phyloP scores from a whole-genome alignment of 306 rosid species.

The Ziziphus jujuba region DNA sequence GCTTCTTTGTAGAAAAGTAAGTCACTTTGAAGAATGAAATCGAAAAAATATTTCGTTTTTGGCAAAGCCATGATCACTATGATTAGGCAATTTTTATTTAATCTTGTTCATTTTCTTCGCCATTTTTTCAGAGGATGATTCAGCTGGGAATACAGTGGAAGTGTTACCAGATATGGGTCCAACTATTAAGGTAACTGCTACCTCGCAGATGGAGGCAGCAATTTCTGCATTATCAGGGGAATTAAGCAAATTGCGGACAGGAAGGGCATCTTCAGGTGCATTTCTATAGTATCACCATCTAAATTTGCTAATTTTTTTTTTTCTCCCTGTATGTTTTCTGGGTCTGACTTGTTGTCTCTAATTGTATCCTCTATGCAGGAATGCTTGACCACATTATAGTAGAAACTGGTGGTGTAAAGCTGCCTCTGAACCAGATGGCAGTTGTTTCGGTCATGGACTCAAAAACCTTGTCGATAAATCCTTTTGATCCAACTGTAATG shows the following conservation, averaged over 20 bases:
- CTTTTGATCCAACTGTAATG: slow-evolving; percentile 76
- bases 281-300: background rate
- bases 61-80: background rate
- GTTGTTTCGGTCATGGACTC: slow-evolving; percentile 84
- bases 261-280: slow-evolving; percentile 93
- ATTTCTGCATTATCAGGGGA: slow-evolving; percentile 69
- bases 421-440: slow-evolving; percentile 77
- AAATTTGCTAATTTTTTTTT: background rate
- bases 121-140: slow-evolving; percentile 55
- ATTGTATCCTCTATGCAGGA: slow-evolving; percentile 45
- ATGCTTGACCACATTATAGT: slow-evolving; percentile 95
- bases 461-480: slow-evolving; percentile 80
- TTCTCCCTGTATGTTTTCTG: background rate
- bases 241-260: slow-evolving; percentile 73
- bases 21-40: background rate
- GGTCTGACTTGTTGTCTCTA: background rate
- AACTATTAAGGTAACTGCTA: slow-evolving; percentile 60
- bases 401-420: slow-evolving; percentile 76
- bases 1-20: background rate
- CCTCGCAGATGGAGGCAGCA: slow-evolving; percentile 84
- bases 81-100: background rate
- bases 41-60: too few species aligned
- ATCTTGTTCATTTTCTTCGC: background rate
- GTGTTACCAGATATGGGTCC: slow-evolving; percentile 66
- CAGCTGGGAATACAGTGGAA: slow-evolving; percentile 45